Evolutionary conservation across 768 basidiomycete genomes (phyloP).

Genomic region (Gelatoporia subvermispora): DNA sequence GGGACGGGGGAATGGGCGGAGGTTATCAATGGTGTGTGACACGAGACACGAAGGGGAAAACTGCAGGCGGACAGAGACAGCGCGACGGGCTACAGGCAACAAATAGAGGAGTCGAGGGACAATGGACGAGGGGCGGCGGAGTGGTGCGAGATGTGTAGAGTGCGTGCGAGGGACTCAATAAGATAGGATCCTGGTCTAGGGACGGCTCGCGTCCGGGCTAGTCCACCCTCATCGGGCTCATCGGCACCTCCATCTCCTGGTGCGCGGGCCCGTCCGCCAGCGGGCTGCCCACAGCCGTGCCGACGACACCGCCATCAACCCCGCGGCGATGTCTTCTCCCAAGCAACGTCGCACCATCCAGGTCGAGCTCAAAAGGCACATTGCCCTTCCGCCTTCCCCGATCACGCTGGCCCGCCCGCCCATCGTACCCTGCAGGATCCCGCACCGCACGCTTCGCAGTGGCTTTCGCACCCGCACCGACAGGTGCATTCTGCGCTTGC

Average conservation of each 20-base stretch:
- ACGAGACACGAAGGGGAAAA: too few relatives aligned
- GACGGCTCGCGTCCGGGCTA: background rate
- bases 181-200: too few relatives aligned
- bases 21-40: too few relatives aligned
- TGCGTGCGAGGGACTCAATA: too few relatives aligned
- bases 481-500: constrained; percentile 17
- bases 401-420: constrained; percentile 70
- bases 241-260: constrained; percentile 9
- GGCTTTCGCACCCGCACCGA: constrained; percentile 26
- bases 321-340: constrained; percentile 57
- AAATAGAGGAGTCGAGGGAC: too few relatives aligned
- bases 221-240: constrained; percentile 18
- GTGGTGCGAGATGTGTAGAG: too few relatives aligned
- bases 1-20: too few relatives aligned
- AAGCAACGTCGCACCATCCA: constrained; percentile 82
- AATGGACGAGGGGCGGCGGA: too few relatives aligned
- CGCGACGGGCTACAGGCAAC: too few relatives aligned
- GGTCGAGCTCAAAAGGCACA: constrained; percentile 72
- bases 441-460: constrained; percentile 23
- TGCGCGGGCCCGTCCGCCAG: constrained; percentile 1
- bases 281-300: constrained; percentile 10
- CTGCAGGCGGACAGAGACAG: too few relatives aligned
- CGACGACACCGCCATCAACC: constrained; percentile 2
- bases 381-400: constrained; percentile 30
- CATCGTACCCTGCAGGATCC: constrained; percentile 39